These are phyloP conservation scores for Colletotrichum brevisporum DNA, from an alignment of 2,329 filamentous ascomycete species.

Conservation along the genomic window DNA sequence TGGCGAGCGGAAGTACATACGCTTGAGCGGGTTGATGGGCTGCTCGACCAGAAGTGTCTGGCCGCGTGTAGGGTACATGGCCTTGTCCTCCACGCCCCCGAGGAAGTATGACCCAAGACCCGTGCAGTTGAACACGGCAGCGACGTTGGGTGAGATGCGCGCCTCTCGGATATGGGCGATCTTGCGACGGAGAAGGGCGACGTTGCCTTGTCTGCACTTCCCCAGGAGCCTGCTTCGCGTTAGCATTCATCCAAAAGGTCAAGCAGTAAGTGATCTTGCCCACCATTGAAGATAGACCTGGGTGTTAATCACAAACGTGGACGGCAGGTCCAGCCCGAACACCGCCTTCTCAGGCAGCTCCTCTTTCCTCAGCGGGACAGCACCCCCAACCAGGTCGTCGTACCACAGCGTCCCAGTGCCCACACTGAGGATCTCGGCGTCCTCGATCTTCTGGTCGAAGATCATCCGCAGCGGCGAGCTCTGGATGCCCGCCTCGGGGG, in stretches of 20 bases:
- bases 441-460: constrained; percentile 42
- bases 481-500: constrained; percentile 33
- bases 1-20: constrained; percentile 57
- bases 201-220: constrained; percentile 82
- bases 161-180: constrained; percentile 83
- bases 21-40: constrained; percentile 52
- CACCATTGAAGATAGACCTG: constrained; percentile 86
- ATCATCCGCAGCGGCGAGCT: constrained; percentile 42
- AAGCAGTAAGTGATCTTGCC: not conserved
- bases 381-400: constrained; percentile 54
- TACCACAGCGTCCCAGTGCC: constrained; percentile 58
- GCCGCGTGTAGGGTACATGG: constrained; percentile 82
- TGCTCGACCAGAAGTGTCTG: constrained; percentile 66
- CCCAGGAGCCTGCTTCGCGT: constrained; percentile 68
- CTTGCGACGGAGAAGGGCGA: constrained; percentile 74
- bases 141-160: constrained; percentile 68
- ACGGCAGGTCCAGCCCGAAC: constrained; percentile 52
- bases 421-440: constrained; percentile 50
- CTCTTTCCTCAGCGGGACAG: constrained; percentile 45
- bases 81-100: constrained; percentile 83
- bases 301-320: constrained; percentile 73
- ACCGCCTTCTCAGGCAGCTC: constrained; percentile 52
- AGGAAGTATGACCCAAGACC: constrained; percentile 82
- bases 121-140: constrained; percentile 82
- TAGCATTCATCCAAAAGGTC: not conserved